phyloP scores from a whole-genome alignment of 805 yeast species.

The Saccharomycopsis sp. region DNA sequence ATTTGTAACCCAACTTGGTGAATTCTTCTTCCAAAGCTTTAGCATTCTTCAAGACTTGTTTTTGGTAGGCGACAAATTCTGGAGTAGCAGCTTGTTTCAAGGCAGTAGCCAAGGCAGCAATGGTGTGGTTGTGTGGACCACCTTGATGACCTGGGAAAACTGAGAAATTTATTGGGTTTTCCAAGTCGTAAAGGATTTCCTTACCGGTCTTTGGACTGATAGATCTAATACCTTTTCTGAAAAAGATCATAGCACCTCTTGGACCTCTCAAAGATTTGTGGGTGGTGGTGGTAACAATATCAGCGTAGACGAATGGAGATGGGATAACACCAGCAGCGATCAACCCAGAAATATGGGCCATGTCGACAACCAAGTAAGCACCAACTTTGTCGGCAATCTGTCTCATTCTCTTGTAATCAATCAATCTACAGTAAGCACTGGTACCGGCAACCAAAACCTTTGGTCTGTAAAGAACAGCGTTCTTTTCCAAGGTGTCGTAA shows the following conservation, averaged over 20 bases:
- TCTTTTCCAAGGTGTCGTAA: slow-evolving; percentile 89
- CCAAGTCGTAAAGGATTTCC: slow-evolving; percentile 85
- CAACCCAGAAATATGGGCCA: slow-evolving; percentile 98
- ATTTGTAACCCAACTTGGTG: slow-evolving; percentile 52
- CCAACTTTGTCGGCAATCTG: slow-evolving; percentile 96
- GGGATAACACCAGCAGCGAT: slow-evolving; percentile 94
- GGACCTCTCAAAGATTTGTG: slow-evolving; percentile 99
- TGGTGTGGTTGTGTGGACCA: slow-evolving; percentile 99
- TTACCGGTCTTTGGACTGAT: slow-evolving; percentile 85
- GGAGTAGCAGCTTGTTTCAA: slow-evolving; percentile 89
- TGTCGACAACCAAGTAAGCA: slow-evolving; percentile 91
- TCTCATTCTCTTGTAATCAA: slow-evolving; percentile 95
- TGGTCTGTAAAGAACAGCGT: slow-evolving; percentile 90
- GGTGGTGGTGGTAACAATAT: slow-evolving; percentile 96
- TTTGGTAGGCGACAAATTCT: slow-evolving; percentile 86
- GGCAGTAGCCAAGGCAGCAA: slow-evolving; percentile 95
- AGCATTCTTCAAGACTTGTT: slow-evolving; percentile 83
- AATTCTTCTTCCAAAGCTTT: slow-evolving; percentile 71
- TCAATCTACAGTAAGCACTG: slow-evolving; percentile 93
- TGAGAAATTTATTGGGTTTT: slow-evolving; percentile 91
- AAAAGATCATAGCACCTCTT: slow-evolving; percentile 99
- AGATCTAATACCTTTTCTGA: slow-evolving; percentile 90
- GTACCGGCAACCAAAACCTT: slow-evolving; percentile 97
- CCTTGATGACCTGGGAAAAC: slow-evolving; percentile 99
- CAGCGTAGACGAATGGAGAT: slow-evolving; percentile 95